These are phyloP conservation scores for Psidium guajava DNA, from an alignment of 345 rosid genomes.

Conservation along the genomic window DNA sequence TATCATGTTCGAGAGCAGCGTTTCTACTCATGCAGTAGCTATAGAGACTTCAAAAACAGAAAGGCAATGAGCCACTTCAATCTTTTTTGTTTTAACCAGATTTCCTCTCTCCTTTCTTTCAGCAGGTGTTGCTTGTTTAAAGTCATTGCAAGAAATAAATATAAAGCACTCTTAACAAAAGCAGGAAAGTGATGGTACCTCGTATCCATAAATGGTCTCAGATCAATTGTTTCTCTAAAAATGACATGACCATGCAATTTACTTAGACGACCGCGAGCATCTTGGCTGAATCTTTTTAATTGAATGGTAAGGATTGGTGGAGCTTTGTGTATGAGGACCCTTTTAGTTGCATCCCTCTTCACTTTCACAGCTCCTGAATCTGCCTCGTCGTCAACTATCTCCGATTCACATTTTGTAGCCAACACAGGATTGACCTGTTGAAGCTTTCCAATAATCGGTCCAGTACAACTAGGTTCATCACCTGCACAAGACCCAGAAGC, in stretches of 20 bases:
- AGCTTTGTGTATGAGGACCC: conserved; percentile 61
- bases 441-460: conserved; percentile 4
- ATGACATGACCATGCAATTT: conserved; percentile 87
- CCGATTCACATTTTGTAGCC: conserved; percentile 25
- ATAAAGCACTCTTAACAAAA: background rate
- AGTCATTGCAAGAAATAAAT: background rate
- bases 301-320: conserved; percentile 84
- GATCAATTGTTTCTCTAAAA: conserved; percentile 62
- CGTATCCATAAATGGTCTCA: conserved; percentile 64
- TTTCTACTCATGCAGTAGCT: background rate
- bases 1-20: background rate
- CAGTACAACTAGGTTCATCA: conserved; percentile 17
- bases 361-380: conserved; percentile 32
- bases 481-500: conserved; percentile 13
- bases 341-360: conserved; percentile 89
- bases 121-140: background rate
- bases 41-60: background rate
- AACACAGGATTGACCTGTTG: conserved; percentile 12
- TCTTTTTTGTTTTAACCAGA: background rate
- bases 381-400: conserved; percentile 28
- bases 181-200: conserved; percentile 36
- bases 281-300: conserved; percentile 93
- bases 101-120: background rate
- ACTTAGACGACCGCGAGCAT: conserved; percentile 81
- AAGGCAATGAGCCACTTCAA: background rate